A percentile compares a stretch with the other conserved stretches of the same genome.
Evolutionary conservation across 148 eudicot genomes (phyloP).

Genomic region (Diospyros kaki): DNA sequence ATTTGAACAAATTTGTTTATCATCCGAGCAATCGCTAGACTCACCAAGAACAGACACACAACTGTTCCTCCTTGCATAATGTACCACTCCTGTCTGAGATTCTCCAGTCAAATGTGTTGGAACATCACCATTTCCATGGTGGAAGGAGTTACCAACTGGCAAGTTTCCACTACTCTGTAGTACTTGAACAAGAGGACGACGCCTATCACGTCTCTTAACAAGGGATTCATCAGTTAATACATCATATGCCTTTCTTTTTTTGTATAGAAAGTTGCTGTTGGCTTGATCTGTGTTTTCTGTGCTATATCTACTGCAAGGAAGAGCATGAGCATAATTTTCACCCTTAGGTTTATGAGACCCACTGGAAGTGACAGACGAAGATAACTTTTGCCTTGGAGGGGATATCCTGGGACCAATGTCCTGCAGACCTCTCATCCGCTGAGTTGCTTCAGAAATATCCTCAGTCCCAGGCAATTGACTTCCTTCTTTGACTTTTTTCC

Average conservation of each 20-base stretch:
- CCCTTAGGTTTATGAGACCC: constrained; percentile 26
- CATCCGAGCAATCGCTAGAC: constrained; percentile 27
- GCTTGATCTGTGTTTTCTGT: constrained; percentile 26
- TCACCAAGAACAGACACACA: constrained; percentile 31
- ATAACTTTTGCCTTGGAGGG: constrained; percentile 29
- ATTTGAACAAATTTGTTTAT: constrained; percentile 22
- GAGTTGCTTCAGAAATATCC: constrained; percentile 30
- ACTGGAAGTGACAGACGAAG: constrained; percentile 28
- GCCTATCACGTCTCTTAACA: constrained; percentile 46
- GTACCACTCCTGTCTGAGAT: constrained; percentile 36
- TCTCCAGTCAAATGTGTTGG: constrained; percentile 25
- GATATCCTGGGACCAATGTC: constrained; percentile 42
- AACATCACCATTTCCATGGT: constrained; percentile 25
- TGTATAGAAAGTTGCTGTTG: constrained; percentile 29
- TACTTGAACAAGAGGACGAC: constrained; percentile 40
- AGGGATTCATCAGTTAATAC: constrained; percentile 34
- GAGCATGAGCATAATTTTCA: constrained; percentile 30
- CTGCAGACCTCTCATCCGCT: constrained; percentile 47
- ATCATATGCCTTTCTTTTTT: constrained; percentile 41
- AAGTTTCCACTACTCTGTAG: constrained; percentile 35
- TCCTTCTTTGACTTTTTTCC: constrained; percentile 29
- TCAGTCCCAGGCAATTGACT: constrained; percentile 32
- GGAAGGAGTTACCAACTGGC: constrained; percentile 29
- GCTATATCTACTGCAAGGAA: constrained; percentile 24
- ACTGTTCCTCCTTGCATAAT: constrained; percentile 30